These are phyloP conservation scores for Clonostachys rosea DNA, from an alignment of 2,329 filamentous ascomycete species.

Conservation along the genomic window DNA sequence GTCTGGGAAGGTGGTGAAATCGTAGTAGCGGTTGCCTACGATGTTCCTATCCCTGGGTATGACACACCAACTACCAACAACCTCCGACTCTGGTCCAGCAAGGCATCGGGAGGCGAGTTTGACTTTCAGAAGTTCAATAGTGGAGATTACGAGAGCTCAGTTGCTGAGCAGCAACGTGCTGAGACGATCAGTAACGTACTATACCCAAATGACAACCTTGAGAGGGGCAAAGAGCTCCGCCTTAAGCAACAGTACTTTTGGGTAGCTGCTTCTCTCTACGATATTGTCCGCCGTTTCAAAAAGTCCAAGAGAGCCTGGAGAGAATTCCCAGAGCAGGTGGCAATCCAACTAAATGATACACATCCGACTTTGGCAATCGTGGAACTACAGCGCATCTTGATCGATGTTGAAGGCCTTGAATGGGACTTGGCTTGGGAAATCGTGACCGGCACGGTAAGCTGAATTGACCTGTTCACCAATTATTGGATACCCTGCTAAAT, in stretches of 20 bases:
- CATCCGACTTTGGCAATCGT: slow-evolving; percentile 96
- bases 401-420: slow-evolving; percentile 84
- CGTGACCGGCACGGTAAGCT: slow-evolving; percentile 60
- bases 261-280: slow-evolving; percentile 93
- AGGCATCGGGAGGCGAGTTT: slow-evolving; percentile 94
- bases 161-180: slow-evolving; percentile 96
- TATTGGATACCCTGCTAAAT: no score
- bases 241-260: slow-evolving; percentile 99
- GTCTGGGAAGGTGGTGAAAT: slow-evolving; percentile 92
- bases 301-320: slow-evolving; percentile 89
- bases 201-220: slow-evolving; percentile 96
- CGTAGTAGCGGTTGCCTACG: slow-evolving; percentile 88
- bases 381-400: slow-evolving; percentile 86
- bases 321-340: slow-evolving; percentile 90
- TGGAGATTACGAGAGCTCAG: slow-evolving; percentile 95
- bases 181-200: slow-evolving; percentile 97
- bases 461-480: neutral
- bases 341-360: slow-evolving; percentile 97
- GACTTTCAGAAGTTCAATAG: slow-evolving; percentile 99
- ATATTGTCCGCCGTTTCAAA: slow-evolving; percentile 97
- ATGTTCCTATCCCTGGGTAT: slow-evolving; percentile 89
- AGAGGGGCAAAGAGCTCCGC: slow-evolving; percentile 92
- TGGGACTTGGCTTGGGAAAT: slow-evolving; percentile 93
- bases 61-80: slow-evolving; percentile 92
- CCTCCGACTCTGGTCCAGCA: slow-evolving; percentile 93